Evolutionary conservation across 768 basidiomycete genomes (phyloP), one percentile per base, ranked within the genome.

Genomic region (Lentinula guzmanii): DNA sequence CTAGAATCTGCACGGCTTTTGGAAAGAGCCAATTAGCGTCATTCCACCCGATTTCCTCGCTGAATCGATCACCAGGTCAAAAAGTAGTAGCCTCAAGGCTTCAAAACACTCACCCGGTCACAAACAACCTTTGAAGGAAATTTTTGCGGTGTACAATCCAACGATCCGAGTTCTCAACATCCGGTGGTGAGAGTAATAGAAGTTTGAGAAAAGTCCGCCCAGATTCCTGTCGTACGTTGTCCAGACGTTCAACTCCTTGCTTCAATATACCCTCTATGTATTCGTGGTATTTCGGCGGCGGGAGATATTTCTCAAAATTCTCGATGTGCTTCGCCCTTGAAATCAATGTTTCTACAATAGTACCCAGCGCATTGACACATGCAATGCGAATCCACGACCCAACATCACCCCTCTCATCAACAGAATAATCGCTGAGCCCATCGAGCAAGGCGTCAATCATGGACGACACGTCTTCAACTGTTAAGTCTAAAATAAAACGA

Each of bases 381-480:
- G 86, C 85, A 6, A 90, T 82, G 64, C 96, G 90, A 56, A 95
- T 82, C 94, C 95, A 97, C 2, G 96, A 98, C 45, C 96, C 96
- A 41, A 99, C 90, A 70, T 99, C 97, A 4, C 96, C 96, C 65
- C 96, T 86, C 70, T 97, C 91, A 70, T 99, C 96, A 52, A 84
- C 86, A 5, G 92, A 90, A 70, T 98, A 99, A 75, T 99, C 95
- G 18, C 84, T 79, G 57, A 99, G 73, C 3, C 93, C 95, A n/a
- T 69, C 70, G n/a, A 87, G 71, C 41, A 92, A 69, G 18, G 82
- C 79, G 58, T 81, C 75, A 55, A 89, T 76, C 59, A 92, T 69
- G 4, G 76, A 68, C 59, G 75, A 72, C 55, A 87, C 75, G 41
- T 76, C 64, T 41, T 73, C 73, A 42, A 80, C 71, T 52, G 78